Evolutionary conservation across 768 basidiomycete species (phyloP).

Genomic region (Lactarius hatsudake): DNA sequence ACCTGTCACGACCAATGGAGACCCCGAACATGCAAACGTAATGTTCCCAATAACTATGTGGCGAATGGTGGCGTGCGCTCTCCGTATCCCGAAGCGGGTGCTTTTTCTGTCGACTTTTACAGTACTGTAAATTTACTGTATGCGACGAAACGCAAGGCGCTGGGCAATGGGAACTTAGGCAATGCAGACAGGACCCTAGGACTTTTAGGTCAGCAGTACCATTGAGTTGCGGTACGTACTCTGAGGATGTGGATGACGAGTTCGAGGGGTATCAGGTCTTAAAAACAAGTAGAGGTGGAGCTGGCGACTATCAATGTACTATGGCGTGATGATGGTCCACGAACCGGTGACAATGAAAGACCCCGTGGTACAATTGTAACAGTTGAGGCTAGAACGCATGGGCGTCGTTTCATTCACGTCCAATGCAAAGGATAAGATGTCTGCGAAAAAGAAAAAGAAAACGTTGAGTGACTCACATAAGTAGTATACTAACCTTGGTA

Average conservation of each 20-base stretch:
- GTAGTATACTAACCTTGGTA: too few relatives aligned
- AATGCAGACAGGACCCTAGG: background rate
- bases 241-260: background rate
- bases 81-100: background rate
- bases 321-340: background rate
- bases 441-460: too few relatives aligned
- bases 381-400: background rate
- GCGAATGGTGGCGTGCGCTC: background rate
- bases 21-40: background rate
- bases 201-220: background rate
- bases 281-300: background rate
- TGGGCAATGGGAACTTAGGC: background rate
- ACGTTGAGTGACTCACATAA: too few relatives aligned
- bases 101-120: background rate
- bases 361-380: background rate
- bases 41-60: background rate
- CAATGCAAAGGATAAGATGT: too few relatives aligned
- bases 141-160: background rate
- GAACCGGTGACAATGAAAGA: background rate
- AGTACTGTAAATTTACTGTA: background rate
- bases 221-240: background rate
- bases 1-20: background rate
- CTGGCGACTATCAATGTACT: too few relatives aligned
- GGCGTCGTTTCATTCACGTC: too few relatives aligned
- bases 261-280: background rate